Evolutionary conservation across 2,329 filamentous ascomycete species (phyloP), one percentile per base, ranked within the genome.

Genomic region (Canariomyces notabilis): DNA sequence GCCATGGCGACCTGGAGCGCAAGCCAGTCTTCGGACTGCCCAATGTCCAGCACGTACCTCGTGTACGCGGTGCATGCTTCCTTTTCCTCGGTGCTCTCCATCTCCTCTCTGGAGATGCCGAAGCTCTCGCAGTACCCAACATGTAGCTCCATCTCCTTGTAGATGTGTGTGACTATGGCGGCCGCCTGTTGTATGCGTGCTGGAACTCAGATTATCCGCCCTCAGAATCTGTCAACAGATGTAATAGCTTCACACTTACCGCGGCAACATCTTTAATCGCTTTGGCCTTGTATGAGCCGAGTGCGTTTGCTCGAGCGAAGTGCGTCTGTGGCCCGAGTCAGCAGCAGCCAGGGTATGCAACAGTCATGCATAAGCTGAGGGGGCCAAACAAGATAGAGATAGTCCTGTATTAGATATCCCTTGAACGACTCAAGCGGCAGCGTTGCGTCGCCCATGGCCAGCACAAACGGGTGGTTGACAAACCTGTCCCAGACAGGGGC

Each of bases 351-450:
- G 8, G 4, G 23, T 4, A 6, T 19, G 2, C 6, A 12, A 23
- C 1, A n/a, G n/a, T n/a, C n/a, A n/a, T n/a, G n/a, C n/a, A n/a
- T n/a, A n/a, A n/a, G 9, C 12, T 32, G 5, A 1, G 7, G 15
- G 11, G 1, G 9, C 61, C 74, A 34, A 58, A 93, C 86, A 35
- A 96, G 70, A 60, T 93, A 97, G 4, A 95, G 73, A 59, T 96
- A 96, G 60, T 97, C 91, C 59, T 97, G 91, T 8, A 93, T 76
- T 46, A 97, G 79, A 62, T 96, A 97, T 32, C 85, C 77, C 64
- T 89, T 93, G 72, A 95, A 97, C 0, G 82, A 83, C 35, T 85
- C 79, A 1, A 85, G 57, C 0, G 87, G 84, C 16, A 97, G 70
- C 6, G 78, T 84, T 0, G 89, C 89, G 48, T 84, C 74, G 1